Evolutionary conservation across 2,329 filamentous ascomycete species (phyloP), one percentile per base, ranked within the genome.

Genomic region (Verticillium nonalfalfae): DNA sequence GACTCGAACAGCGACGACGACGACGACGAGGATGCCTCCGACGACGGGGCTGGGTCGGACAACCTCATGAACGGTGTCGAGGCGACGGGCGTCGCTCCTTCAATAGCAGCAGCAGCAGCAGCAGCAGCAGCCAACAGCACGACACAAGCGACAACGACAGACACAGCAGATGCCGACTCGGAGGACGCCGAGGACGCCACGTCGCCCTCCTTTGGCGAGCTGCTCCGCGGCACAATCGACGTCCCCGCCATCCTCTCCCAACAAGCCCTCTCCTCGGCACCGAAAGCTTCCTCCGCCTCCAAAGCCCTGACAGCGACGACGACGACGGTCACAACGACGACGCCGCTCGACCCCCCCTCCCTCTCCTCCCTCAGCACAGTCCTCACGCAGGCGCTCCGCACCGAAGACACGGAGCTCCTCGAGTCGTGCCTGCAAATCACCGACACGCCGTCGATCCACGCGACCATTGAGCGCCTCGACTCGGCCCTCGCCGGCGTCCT

Each of bases 311-410:
- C 77, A 75, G 66, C 79, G 73, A 64, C 78, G 10, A 73, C 78
- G 55, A 74, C 75, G 70, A 79, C 78, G 63, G 74, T 77, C 73
- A 64, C 78, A 10, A 73, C 78, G 55, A 74, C 75, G 70, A 79
- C 78, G 63, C 74, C 77, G 60, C 78, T 89, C 64, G 81, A 82
- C 18, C 79, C 86, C 21, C 90, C 89, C 13, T 88, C 87, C 13
- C 88, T 90, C 62, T 87, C 91, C 62, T 97, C 94, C 7, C 85
- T 99, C 58, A 90, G 90, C 57, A 97, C 92, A 5, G 92, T 97
- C n/a, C 87, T 99, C 63, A 88, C 93, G 14, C 94, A 98, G 75
- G 92, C 95, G 6, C 87, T 99, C 61, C 90, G 90, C 70, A 97
- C 93, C 64, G 95, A 97, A 76, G 95, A 99, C 77, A 84, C 85